Evolutionary conservation across 2,329 filamentous ascomycete genomes (phyloP), one percentile per base, ranked within the genome.

Genomic region (Ambrosiella beaveri): DNA sequence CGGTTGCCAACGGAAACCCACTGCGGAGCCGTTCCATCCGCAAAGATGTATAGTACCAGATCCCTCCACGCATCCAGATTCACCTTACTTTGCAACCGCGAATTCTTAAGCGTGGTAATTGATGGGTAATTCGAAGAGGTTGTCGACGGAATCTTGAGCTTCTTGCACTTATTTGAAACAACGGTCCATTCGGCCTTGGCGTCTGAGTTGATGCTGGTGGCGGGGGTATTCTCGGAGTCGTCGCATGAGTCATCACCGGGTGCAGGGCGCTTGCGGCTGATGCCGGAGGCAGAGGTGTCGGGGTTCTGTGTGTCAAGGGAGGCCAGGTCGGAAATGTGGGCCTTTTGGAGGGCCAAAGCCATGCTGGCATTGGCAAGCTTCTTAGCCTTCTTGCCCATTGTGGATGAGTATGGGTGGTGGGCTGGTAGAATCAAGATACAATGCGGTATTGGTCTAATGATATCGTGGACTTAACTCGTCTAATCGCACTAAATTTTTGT

Each of bases 1-100:
- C 82, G 75, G 64, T 85, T 77, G 60, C 73, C 73, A 54, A 85
- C 75, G 50, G 77, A 75, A 50, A 85, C 74, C 79, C 82, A 86
- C 64, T 82, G 78, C 12, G 82, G 82, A 1, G 78, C 75, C 1
- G 75, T 66, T 11, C 81, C 82, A 65, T 86, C 81, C 61, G 82
- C 80, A 59, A 84, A 79, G 59, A 86, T 75, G 68, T 85, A 86
- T 9, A 84, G 72, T 35, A 84, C 73, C 49, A 86, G 70, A 62
- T 78, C 79, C 64, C 83, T 81, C 56, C 86, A 67, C 61, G 82
- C 78, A 61, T 75, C 76, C 51, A 85, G 72, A 61, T 79, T 78
- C 66, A 85, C 77, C 68, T 79, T 80, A 61, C 75, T 73, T 63
- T 81, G 76, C 6, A 86, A 71, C 63, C 79, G 77, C 15, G 77